These are phyloP conservation scores for Kodamaea derodonti DNA, from an alignment of 1,139 yeast genomes.

Conservation along the genomic window DNA sequence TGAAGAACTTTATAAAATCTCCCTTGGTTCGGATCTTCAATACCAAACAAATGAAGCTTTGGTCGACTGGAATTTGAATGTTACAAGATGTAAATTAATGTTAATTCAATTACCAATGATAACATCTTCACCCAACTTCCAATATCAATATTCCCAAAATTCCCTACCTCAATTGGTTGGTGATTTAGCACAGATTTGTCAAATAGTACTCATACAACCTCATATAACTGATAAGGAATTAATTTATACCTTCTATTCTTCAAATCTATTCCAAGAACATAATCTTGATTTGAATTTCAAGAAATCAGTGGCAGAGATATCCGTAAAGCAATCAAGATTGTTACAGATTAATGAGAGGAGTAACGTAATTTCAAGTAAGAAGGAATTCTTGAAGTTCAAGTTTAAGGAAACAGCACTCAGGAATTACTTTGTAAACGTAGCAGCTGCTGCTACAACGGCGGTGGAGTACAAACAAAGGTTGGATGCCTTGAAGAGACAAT, in stretches of 20 bases:
- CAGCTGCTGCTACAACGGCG: slow-evolving; percentile 56
- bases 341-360: slow-evolving; percentile 36
- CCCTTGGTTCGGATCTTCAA: slow-evolving; percentile 38
- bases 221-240: slow-evolving; percentile 43
- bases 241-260: slow-evolving; percentile 36
- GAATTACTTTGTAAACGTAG: slow-evolving; percentile 47
- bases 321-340: slow-evolving; percentile 47
- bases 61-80: slow-evolving; percentile 48
- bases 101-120: slow-evolving; percentile 38
- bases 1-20: slow-evolving; percentile 35
- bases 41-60: slow-evolving; percentile 40
- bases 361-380: slow-evolving; percentile 26
- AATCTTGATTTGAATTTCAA: slow-evolving; percentile 42
- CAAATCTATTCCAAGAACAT: slow-evolving; percentile 47
- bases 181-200: slow-evolving; percentile 40
- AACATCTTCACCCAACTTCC: slow-evolving; percentile 35
- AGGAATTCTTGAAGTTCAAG: slow-evolving; percentile 31
- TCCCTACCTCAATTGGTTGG: slow-evolving; percentile 43
- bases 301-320: slow-evolving; percentile 48
- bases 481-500: slow-evolving; percentile 28
- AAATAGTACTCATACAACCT: slow-evolving; percentile 39
- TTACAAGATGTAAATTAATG: slow-evolving; percentile 42
- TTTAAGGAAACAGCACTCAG: slow-evolving; percentile 47
- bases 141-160: slow-evolving; percentile 30
- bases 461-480: slow-evolving; percentile 44